A percentile compares a stretch with the other conserved stretches of the same genome.
phyloP scores from a whole-genome alignment of 2,329 filamentous ascomycete species.

The Monosporascus sp. region DNA sequence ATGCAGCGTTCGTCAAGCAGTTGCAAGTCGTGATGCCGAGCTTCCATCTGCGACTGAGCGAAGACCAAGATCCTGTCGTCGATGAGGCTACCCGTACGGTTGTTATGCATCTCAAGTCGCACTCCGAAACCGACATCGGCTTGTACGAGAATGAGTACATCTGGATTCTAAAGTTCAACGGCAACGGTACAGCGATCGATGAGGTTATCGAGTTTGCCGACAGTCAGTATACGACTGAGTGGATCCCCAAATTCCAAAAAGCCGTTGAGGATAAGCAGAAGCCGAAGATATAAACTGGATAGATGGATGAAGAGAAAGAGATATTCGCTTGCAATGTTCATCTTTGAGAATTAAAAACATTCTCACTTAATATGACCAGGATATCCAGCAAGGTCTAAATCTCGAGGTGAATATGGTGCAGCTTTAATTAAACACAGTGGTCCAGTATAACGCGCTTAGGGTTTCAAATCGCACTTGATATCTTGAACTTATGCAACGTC shows the following conservation, averaged over 20 bases:
- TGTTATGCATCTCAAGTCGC: slow-evolving; percentile 14
- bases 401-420: too few species aligned
- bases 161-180: slow-evolving; percentile 13
- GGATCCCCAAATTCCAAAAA: slow-evolving; percentile 3
- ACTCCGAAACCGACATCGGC: slow-evolving; percentile 9
- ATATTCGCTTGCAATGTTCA: too few species aligned
- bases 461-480: too few species aligned
- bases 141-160: slow-evolving; percentile 19
- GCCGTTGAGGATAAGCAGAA: background rate
- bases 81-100: slow-evolving; percentile 15
- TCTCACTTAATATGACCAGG: too few species aligned
- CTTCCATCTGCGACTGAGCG: slow-evolving; percentile 1
- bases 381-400: too few species aligned
- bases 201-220: slow-evolving; percentile 18
- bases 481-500: too few species aligned
- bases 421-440: too few species aligned
- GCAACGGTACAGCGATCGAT: slow-evolving; percentile 13
- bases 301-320: too few species aligned
- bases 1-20: slow-evolving; percentile 1
- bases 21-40: background rate
- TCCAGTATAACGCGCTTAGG: too few species aligned
- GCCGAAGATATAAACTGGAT: too few species aligned
- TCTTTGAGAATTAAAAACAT: too few species aligned
- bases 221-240: slow-evolving; percentile 11
- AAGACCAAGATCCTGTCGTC: slow-evolving; percentile 8